phyloP scores from a whole-genome alignment of 2,329 filamentous ascomycete genomes.

The Zopfia rhizophila region DNA sequence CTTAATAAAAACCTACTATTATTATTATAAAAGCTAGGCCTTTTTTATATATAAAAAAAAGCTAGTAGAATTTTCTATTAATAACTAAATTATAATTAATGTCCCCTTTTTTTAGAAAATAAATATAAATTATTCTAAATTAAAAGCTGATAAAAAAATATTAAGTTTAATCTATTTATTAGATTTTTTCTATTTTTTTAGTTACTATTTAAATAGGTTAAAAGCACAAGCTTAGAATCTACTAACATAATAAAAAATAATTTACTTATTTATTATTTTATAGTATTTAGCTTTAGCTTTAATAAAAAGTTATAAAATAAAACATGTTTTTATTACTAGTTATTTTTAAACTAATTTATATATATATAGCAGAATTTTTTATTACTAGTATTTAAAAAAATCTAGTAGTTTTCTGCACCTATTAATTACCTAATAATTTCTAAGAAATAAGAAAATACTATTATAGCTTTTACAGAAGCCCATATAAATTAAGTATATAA shows the following conservation, averaged over 20 bases:
- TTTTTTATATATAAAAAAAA: slow-evolving; percentile 44
- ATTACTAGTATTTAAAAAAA: slow-evolving; percentile 29
- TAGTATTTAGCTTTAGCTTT: slow-evolving; percentile 29
- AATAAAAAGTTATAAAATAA: slow-evolving; percentile 30
- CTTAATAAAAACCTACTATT: slow-evolving; percentile 29
- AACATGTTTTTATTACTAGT: slow-evolving; percentile 12
- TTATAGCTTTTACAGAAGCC: slow-evolving; percentile 27
- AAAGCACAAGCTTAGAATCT: slow-evolving; percentile 18
- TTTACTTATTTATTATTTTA: slow-evolving; percentile 33
- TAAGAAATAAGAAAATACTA: slow-evolving; percentile 27
- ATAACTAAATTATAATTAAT: slow-evolving; percentile 41
- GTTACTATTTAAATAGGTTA: slow-evolving; percentile 13
- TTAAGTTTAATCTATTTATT: slow-evolving; percentile 13
- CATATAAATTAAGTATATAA: slow-evolving; percentile 14
- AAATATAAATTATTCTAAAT: slow-evolving; percentile 36
- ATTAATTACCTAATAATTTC: slow-evolving; percentile 33
- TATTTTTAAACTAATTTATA: slow-evolving; percentile 16
- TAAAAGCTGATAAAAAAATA: slow-evolving; percentile 15
- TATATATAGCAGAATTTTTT: slow-evolving; percentile 29
- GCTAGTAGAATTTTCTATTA: slow-evolving; percentile 19
- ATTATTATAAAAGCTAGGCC: slow-evolving; percentile 42
- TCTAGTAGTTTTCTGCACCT: slow-evolving; percentile 22
- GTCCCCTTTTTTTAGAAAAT: slow-evolving; percentile 35
- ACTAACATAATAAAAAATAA: slow-evolving; percentile 24
- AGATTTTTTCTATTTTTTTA: slow-evolving; percentile 2